Conservation (phyloP, 1,284 basidiomycete species). For the Chondrostereum purpureum region DNA sequence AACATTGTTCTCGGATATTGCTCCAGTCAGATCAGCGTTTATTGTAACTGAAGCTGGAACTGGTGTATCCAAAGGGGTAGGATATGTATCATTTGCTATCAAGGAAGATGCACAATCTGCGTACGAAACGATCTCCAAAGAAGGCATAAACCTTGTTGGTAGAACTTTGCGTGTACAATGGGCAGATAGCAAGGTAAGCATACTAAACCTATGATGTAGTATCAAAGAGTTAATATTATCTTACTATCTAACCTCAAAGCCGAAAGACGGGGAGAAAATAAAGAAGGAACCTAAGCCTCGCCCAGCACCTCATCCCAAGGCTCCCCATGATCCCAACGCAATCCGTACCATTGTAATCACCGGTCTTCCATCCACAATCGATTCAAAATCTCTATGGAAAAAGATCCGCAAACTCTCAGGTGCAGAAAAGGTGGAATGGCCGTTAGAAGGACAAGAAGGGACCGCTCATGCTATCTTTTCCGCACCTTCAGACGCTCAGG, state of each 20-base stretch:
- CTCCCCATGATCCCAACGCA: constrained; percentile 62
- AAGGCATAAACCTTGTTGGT: constrained; percentile 53
- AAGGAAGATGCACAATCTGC: constrained; percentile 83
- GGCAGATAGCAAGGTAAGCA: constrained; percentile 73
- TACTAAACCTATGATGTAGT: constrained; percentile 3
- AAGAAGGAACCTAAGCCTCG: constrained; percentile 35
- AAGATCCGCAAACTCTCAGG: constrained; percentile 77
- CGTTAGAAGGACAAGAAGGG: constrained; percentile 40
- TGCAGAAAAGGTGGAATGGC: constrained; percentile 69
- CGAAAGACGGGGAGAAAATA: constrained; percentile 33
- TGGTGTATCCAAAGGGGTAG: constrained; percentile 92
- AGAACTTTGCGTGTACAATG: constrained; percentile 71
- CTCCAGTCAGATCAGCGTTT: constrained; percentile 91
- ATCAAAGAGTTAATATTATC: constrained; percentile 6
- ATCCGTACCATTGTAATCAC: constrained; percentile 78
- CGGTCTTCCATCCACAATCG: constrained; percentile 63
- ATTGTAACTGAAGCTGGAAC: constrained; percentile 80
- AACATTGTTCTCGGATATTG: constrained; percentile 92
- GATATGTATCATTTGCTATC: constrained; percentile 91
- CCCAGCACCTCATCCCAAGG: constrained; percentile 25
- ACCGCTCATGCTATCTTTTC: constrained; percentile 64
- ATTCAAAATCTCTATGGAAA: constrained; percentile 81
- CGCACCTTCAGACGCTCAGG: constrained; percentile 64
- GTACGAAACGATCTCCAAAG: constrained; percentile 51
- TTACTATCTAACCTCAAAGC: constrained; percentile 21